These are phyloP conservation scores for Annulohypoxylon moriforme DNA, from an alignment of 495 filamentous ascomycete genomes.

Conservation along the genomic window DNA sequence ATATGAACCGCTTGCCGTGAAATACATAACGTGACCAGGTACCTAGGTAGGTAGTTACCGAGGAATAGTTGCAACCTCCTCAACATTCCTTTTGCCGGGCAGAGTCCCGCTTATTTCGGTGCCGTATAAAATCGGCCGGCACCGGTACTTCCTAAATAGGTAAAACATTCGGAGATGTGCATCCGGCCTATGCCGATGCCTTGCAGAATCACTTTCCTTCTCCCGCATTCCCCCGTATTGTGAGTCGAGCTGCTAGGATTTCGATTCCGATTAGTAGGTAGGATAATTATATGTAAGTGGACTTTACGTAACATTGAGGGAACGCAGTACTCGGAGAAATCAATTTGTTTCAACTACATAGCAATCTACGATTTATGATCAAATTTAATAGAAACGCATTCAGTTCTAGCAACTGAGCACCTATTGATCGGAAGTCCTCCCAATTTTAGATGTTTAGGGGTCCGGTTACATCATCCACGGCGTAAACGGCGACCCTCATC, in stretches of 20 bases:
- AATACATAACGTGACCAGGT: neutral
- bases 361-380: neutral
- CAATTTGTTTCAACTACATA: neutral
- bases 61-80: neutral
- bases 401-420: neutral
- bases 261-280: too few relatives aligned
- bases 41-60: too few relatives aligned
- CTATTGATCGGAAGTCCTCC: neutral
- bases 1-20: neutral
- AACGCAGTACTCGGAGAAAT: neutral
- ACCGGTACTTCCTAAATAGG: slow-evolving; percentile 13
- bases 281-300: too few relatives aligned
- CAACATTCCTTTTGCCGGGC: neutral
- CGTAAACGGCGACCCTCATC: slow-evolving; percentile 27
- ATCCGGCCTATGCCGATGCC: neutral
- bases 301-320: neutral
- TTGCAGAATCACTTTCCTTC: neutral
- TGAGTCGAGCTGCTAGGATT: neutral
- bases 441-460: slow-evolving; percentile 21
- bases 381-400: neutral
- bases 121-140: neutral
- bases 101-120: neutral
- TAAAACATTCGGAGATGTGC: neutral
- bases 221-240: neutral
- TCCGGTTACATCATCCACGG: slow-evolving; percentile 25